A percentile compares a stretch with the other conserved stretches of the same genome.
Conservation (phyloP, 352 stramenopile genomes). For the Phytophthora lateralis region DNA sequence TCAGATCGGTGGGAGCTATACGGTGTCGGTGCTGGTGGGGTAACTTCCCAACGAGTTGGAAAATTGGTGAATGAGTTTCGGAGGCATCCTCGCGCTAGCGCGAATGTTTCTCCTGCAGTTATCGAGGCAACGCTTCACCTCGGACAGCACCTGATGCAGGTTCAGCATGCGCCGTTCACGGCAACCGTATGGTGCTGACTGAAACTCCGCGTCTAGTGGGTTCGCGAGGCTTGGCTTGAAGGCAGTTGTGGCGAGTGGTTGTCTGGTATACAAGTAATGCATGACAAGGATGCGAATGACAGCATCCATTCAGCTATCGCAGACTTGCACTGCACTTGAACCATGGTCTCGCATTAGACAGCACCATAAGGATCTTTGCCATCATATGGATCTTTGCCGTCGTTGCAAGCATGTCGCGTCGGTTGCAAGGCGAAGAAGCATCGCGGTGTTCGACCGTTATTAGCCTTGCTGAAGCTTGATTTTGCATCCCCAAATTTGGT, state of each 20-base stretch:
- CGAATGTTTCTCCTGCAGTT: conserved; percentile 26
- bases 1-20: not conserved
- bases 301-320: not conserved
- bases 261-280: conserved; percentile 1
- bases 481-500: conserved; percentile 2
- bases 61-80: conserved; percentile 40
- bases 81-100: conserved; percentile 2
- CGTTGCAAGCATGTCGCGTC: not conserved
- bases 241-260: not conserved
- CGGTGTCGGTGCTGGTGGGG: not conserved
- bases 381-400: too few relatives aligned
- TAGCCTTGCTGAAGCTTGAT: conserved; percentile 3
- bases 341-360: too few relatives aligned
- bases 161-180: conserved; percentile 12
- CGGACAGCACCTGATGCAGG: conserved; percentile 3
- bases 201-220: conserved; percentile 17
- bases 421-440: conserved; percentile 2
- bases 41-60: conserved; percentile 39
- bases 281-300: not conserved
- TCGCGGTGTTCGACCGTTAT: conserved; percentile 17
- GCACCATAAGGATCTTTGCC: too few relatives aligned
- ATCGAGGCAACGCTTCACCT: conserved; percentile 16
- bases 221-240: not conserved
- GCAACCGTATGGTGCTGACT: conserved; percentile 17
- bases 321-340: not conserved